Base-by-base conservation (phyloP, 2,329 filamentous ascomycete species). In the Fusarium oxysporum region DNA sequence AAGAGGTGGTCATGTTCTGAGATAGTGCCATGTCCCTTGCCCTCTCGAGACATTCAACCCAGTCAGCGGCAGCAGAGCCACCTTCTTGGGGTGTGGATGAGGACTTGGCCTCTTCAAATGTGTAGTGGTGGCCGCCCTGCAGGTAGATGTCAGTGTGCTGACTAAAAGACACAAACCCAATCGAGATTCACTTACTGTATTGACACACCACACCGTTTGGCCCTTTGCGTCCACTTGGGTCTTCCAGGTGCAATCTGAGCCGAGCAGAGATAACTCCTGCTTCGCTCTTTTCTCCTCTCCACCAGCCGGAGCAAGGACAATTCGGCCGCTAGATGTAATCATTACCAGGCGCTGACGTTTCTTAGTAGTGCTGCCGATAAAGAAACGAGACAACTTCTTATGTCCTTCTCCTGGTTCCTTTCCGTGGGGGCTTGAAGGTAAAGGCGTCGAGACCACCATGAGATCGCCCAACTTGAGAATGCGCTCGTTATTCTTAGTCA, bases 211-310 rank as follows among this genome's bases (percentile, higher is more conserved):
- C 66, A 93, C 91, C 33, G 91, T 92, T 83, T 96, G 89, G 32
- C 95, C 95, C 82, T 97, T 98, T n/a, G 90, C 87, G 81, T 97
- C 96, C 50, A 92, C 89, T 75, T 93, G 93, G 58, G 88, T 94
- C 80, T 90, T 92, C 91, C 94, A 98, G 32, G 89, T 86, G 75
- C 91, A 94, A 59, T 94, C 95, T 5, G 92, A 85, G 5, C 88
- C 87, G 25, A 97, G 85, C 32, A 99, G 86, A n/a, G 93, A 94
- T 40, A 99, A 90, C 76, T 99, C 96, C 77, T 94, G 89, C 81
- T 99, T 99, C 28, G 94, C 89, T 81, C 96, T 95, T 84, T 99
- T 99, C 80, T 98, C 96, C 72, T 97, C 96, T 1, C 96, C 96
- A 11, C 96, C 95, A 30, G 95, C 92, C 9, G 96, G 93, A 17